Evolutionary conservation across 2,329 filamentous ascomycete genomes (phyloP).

Genomic region (Penicillium sumatraense): DNA sequence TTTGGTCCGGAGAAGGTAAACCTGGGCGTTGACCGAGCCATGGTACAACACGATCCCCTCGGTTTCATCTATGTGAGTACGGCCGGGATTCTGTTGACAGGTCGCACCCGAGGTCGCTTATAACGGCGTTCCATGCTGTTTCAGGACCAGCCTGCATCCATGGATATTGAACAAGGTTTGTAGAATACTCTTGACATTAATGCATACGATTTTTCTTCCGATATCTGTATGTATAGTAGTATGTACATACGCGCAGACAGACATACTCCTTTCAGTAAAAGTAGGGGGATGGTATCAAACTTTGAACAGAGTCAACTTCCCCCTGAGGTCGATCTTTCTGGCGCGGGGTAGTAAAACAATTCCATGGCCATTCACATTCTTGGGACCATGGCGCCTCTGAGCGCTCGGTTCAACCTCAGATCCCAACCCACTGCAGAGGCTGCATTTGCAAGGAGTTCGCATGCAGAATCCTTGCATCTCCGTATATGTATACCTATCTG

Average conservation of each 20-base stretch:
- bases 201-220: too few species aligned
- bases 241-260: too few species aligned
- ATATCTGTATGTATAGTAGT: too few species aligned
- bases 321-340: slow-evolving; percentile 13
- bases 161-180: background rate
- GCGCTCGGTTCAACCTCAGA: slow-evolving; percentile 25
- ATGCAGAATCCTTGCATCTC: slow-evolving; percentile 26
- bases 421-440: slow-evolving; percentile 19
- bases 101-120: background rate
- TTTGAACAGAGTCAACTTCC: background rate
- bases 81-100: background rate
- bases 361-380: slow-evolving; percentile 15
- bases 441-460: slow-evolving; percentile 28
- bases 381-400: slow-evolving; percentile 5
- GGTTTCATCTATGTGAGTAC: slow-evolving; percentile 11
- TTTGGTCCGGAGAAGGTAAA: slow-evolving; percentile 7
- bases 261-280: background rate
- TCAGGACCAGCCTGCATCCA: slow-evolving; percentile 1
- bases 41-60: slow-evolving; percentile 24
- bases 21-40: slow-evolving; percentile 16
- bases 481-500: background rate
- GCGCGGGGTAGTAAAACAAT: slow-evolving; percentile 10
- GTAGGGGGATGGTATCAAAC: background rate
- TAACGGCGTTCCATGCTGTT: background rate
- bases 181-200: background rate